Base-by-base conservation (phyloP, 1,139 yeast genomes). In the Pichia norvegensis region DNA sequence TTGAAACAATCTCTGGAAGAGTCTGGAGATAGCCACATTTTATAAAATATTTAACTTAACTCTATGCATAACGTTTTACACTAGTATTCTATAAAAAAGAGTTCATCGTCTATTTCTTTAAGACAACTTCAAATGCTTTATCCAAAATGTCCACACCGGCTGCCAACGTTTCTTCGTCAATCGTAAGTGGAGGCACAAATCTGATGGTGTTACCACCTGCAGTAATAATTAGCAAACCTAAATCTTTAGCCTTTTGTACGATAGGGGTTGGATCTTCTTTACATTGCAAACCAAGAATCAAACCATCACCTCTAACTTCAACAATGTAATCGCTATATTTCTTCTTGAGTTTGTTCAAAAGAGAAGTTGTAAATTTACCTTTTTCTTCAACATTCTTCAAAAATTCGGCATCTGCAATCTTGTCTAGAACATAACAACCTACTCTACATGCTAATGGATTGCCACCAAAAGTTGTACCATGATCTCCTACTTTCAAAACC, bases 401-500 rank as follows among this genome's bases (percentile, higher is more conserved):
- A 54, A 92, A 81, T 22, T 69, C 73, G 4, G 72, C 67, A 45
- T 81, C 67, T 13, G 88, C 73, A 41, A 92, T 73, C 55, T 79
- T 76, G 43, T 74, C 79, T 31, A 92, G 68, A 19, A 90, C 95
- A 58, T 81, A 81, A 42, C 75, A 71, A 7, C 92, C 96, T 46
- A 92, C 76, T 51, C 90, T 78, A 38, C 94, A 73, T 2, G 90
- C 98, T 52, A 92, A 70, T 42, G 98, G 97, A 64, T 92, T 92
- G 45, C 98, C 98, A 52, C 98, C 98, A 62, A 85, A 92, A 0
- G 98, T 92, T 5, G 97, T 90, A 44, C 98, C 98, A 63, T 92
- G 98, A 62, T 92, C 98, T 46, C 98, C 98, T 19, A 86, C 92
- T 50, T 78, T 72, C 55, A 92, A 70, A 2, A 72, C 78, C 14